Evolutionary conservation across 2,329 filamentous ascomycete species (phyloP).

Genomic region (Teratosphaeria pseudoeucalypti): DNA sequence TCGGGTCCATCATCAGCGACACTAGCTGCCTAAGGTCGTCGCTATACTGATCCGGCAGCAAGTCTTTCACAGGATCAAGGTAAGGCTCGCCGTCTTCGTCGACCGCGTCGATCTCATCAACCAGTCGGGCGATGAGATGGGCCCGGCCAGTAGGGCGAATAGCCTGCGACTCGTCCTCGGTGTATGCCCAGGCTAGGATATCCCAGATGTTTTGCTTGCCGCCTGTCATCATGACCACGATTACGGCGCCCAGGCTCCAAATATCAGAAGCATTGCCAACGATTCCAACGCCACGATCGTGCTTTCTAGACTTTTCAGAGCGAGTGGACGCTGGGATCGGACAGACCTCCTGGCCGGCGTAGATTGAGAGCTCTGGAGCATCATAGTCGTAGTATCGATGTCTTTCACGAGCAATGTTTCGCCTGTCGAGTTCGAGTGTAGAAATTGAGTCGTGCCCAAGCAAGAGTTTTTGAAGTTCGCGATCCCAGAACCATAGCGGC

Average conservation of each 20-base stretch:
- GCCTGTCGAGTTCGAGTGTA: not conserved
- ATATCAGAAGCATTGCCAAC: not conserved
- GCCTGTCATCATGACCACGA: conserved; percentile 1
- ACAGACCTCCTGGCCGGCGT: not conserved
- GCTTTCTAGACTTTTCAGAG: not conserved
- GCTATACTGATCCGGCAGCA: not conserved
- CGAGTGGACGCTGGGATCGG: not conserved
- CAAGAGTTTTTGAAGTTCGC: not conserved
- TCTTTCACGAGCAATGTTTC: not conserved
- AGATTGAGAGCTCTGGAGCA: not conserved
- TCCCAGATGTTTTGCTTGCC: not conserved
- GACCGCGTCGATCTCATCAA: not conserved
- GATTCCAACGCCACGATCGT: not conserved
- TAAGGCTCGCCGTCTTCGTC: not conserved
- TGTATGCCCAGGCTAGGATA: not conserved
- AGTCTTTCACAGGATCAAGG: not conserved
- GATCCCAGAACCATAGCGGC: not conserved
- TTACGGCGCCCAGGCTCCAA: not conserved
- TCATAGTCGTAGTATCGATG: not conserved
- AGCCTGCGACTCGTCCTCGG: not conserved
- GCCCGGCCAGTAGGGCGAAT: not conserved
- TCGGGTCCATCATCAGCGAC: not conserved
- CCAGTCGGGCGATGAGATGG: not conserved
- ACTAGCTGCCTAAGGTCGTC: not conserved
- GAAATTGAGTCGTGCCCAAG: not conserved